Percentiles rank a stretch among this genome's conserved stretches.
phyloP scores from a whole-genome alignment of 108 stramenopile species.

The Licmophora abbreviata region DNA sequence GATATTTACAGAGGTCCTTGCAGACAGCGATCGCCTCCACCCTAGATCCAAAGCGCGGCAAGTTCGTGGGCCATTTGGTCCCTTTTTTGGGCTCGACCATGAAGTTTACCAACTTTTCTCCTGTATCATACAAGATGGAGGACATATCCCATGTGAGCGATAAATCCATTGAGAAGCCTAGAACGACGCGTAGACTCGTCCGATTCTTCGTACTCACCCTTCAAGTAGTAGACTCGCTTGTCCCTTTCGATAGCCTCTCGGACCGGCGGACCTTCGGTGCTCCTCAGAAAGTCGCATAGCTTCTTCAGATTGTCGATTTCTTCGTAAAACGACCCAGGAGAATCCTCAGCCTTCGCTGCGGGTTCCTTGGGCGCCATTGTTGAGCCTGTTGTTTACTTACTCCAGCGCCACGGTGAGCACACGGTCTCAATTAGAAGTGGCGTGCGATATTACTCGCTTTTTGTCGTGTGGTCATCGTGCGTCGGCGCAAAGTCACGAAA shows the following conservation, averaged over 20 bases:
- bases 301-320: slow-evolving; percentile 72
- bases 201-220: slow-evolving; percentile 56
- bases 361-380: too few relatives aligned
- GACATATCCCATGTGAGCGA: not conserved
- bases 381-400: too few relatives aligned
- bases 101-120: slow-evolving; percentile 92
- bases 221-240: slow-evolving; percentile 95
- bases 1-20: slow-evolving; percentile 73
- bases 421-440: too few relatives aligned
- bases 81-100: slow-evolving; percentile 88
- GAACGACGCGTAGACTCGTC: slow-evolving; percentile 1
- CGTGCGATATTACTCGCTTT: too few relatives aligned
- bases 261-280: slow-evolving; percentile 69
- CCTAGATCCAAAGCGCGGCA: slow-evolving; percentile 76
- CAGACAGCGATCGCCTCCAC: slow-evolving; percentile 79
- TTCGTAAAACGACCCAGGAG: slow-evolving; percentile 52
- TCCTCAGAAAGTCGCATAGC: slow-evolving; percentile 79
- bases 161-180: slow-evolving; percentile 1
- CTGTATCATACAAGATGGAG: slow-evolving; percentile 25
- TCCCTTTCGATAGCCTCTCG: slow-evolving; percentile 91
- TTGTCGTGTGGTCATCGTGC: too few relatives aligned
- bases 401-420: too few relatives aligned
- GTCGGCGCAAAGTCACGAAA: too few relatives aligned
- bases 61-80: slow-evolving; percentile 81
- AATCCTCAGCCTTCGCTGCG: slow-evolving; percentile 7